These are phyloP conservation scores for Apophysomyces ossiformis DNA, from an alignment of 371 early-diverging fungal genomes.

Conservation along the genomic window DNA sequence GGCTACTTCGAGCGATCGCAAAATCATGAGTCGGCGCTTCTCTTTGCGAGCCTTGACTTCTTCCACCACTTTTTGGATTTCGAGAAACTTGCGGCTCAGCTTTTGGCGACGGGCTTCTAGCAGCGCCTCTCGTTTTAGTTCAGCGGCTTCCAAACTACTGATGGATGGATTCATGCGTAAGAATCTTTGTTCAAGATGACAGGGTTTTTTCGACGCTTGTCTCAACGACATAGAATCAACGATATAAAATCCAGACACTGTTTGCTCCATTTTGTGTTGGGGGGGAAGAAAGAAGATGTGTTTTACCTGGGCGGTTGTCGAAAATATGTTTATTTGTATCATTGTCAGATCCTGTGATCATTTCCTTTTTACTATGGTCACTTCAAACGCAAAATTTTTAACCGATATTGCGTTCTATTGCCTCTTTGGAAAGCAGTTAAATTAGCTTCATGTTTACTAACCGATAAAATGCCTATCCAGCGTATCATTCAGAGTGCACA, in stretches of 20 bases:
- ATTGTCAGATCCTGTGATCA: constrained; percentile 1
- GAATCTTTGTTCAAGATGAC: constrained; percentile 42
- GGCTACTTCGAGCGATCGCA: constrained; percentile 39
- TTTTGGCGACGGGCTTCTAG: constrained; percentile 34
- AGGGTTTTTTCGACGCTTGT: constrained; percentile 37
- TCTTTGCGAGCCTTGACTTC: constrained; percentile 34
- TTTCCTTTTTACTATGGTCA: not conserved
- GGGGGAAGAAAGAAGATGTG: constrained; percentile 11
- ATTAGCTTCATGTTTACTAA: no score
- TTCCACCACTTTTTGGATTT: constrained; percentile 36
- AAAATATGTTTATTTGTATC: not conserved
- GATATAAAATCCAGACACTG: constrained; percentile 23
- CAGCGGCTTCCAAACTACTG: constrained; percentile 28
- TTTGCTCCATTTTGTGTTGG: constrained; percentile 19
- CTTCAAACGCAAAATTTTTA: not conserved
- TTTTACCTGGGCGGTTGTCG: constrained; percentile 1
- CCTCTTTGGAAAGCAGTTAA: no score
- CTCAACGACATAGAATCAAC: constrained; percentile 30
- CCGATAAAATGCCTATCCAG: no score
- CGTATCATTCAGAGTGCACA: no score
- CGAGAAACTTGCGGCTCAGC: constrained; percentile 32
- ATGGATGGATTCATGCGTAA: constrained; percentile 25
- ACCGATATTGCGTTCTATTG: not conserved
- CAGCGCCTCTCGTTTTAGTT: constrained; percentile 39
- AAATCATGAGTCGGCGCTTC: constrained; percentile 26